These are phyloP conservation scores for Wallemia ichthyophaga DNA, from an alignment of 1,284 basidiomycete species.

Conservation along the genomic window DNA sequence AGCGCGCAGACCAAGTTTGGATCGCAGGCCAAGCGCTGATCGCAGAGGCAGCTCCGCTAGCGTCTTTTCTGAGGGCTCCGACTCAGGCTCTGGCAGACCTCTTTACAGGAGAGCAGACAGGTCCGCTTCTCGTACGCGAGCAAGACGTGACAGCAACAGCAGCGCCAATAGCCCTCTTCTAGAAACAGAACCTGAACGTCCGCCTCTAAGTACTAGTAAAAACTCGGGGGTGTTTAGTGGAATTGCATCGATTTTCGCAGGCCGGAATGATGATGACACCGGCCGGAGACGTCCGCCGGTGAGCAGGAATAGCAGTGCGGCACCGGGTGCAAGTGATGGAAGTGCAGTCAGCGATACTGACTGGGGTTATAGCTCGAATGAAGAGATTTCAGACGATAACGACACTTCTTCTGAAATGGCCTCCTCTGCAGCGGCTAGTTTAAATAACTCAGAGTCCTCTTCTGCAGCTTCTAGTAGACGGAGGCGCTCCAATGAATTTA, in stretches of 20 bases:
- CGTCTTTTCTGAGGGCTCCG: conserved; percentile 1
- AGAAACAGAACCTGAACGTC: background rate
- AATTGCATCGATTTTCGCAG: conserved; percentile 1
- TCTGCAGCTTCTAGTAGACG: conserved; percentile 4
- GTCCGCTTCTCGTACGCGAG: background rate
- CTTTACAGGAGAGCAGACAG: background rate
- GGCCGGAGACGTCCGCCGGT: conserved; percentile 1
- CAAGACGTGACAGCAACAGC: background rate
- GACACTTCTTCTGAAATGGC: background rate
- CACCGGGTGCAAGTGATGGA: background rate
- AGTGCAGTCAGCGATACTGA: conserved; percentile 2
- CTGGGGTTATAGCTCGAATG: conserved; percentile 6
- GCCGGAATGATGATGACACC: conserved; percentile 3
- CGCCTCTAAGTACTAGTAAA: background rate
- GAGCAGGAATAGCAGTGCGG: conserved; percentile 3
- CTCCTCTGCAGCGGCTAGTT: conserved; percentile 3
- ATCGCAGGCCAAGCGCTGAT: background rate
- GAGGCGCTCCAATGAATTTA: conserved; percentile 3
- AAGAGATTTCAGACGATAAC: conserved; percentile 2
- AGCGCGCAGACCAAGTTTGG: background rate
- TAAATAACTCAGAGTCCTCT: conserved; percentile 6
- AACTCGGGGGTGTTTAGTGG: background rate
- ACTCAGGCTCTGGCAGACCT: background rate
- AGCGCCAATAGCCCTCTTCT: background rate
- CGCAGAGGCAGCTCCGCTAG: background rate